Conservation (phyloP, 2,329 filamentous ascomycete species). For the Diaporthe vexans region DNA sequence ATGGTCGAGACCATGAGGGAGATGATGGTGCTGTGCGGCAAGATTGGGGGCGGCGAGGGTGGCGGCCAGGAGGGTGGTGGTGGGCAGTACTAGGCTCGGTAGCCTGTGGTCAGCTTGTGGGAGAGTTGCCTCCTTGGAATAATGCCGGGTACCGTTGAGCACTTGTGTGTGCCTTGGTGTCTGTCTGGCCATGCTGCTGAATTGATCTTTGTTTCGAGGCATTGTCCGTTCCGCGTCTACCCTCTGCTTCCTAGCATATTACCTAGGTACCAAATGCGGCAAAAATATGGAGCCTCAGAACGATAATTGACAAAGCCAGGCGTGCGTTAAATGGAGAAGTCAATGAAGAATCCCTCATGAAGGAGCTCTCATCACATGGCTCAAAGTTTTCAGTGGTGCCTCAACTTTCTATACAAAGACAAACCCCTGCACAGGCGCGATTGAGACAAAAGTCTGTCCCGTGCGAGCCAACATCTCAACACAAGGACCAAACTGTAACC, state of each 20-base stretch:
- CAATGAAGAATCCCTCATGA: not conserved
- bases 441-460: not conserved
- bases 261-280: slow-evolving; percentile 14
- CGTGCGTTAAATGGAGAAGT: not conserved
- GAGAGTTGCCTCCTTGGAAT: too few relatives aligned
- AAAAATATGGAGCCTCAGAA: not conserved
- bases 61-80: not conserved
- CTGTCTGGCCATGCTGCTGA: not conserved
- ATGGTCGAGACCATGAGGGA: slow-evolving; percentile 34
- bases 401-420: not conserved
- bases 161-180: too few relatives aligned
- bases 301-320: not conserved
- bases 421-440: not conserved
- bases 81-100: not conserved
- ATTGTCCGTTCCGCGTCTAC: not conserved
- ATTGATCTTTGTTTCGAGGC: not conserved
- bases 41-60: not conserved
- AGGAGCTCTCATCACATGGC: not conserved
- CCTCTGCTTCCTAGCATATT: not conserved
- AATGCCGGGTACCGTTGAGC: too few relatives aligned
- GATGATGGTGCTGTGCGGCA: slow-evolving; percentile 21
- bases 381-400: not conserved
- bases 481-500: not conserved
- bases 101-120: too few relatives aligned
- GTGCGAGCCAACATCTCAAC: not conserved